Percentiles rank a stretch among this genome's conserved stretches.
phyloP scores from a whole-genome alignment of 192 early-diverging fungal species.

The Gryganskiella cystojenkinii region DNA sequence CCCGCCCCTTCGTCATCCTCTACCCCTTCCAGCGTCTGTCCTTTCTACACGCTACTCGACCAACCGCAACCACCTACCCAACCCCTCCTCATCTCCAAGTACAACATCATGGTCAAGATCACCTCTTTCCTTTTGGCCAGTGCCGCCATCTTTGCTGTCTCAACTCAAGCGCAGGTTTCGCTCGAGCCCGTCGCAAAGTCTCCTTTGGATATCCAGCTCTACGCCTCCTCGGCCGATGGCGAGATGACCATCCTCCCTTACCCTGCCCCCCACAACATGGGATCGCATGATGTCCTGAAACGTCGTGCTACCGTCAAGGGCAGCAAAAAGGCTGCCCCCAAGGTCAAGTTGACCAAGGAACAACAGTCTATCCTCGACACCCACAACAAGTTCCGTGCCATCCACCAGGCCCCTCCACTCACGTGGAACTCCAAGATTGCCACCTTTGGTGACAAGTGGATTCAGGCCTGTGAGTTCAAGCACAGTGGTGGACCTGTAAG shows the following conservation, averaged over 20 bases:
- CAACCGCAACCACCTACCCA: too few species aligned
- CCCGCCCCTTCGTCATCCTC: too few species aligned
- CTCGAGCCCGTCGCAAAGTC: not conserved
- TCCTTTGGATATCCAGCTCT: not conserved
- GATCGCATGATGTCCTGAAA: not conserved
- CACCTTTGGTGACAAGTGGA: slow-evolving; percentile 51
- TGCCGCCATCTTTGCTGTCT: slow-evolving; percentile 34
- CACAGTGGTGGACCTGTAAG: slow-evolving; percentile 50
- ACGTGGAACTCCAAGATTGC: slow-evolving; percentile 52
- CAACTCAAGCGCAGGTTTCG: slow-evolving; percentile 22
- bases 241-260: slow-evolving; percentile 11
- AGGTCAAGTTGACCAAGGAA: slow-evolving; percentile 15
- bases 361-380: slow-evolving; percentile 41
- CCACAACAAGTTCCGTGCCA: slow-evolving; percentile 55
- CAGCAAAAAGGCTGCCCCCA: slow-evolving; percentile 6
- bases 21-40: too few species aligned
- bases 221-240: not conserved
- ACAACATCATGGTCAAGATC: slow-evolving; percentile 41
- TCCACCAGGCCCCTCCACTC: slow-evolving; percentile 50
- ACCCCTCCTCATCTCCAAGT: not conserved
- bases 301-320: slow-evolving; percentile 13
- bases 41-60: too few species aligned
- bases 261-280: slow-evolving; percentile 9
- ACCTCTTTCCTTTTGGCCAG: slow-evolving; percentile 45
- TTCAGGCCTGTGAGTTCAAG: slow-evolving; percentile 52